Evolutionary conservation across 2,329 filamentous ascomycete species (phyloP), one percentile per base, ranked within the genome.

Genomic region (Lasiodiplodia sp.): DNA sequence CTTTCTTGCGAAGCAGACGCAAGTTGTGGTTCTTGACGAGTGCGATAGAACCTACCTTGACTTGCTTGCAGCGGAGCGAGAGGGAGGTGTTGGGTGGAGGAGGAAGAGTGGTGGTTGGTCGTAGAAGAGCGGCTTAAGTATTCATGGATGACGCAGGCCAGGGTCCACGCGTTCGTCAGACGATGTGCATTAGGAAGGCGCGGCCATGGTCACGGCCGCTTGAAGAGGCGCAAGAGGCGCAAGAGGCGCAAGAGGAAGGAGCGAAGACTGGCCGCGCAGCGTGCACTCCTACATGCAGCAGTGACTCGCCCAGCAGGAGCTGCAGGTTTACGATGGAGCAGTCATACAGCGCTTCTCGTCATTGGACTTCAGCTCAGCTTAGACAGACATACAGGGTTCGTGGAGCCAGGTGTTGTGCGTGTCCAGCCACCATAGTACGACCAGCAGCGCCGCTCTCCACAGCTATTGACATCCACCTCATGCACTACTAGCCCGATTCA

Each of bases 41-140:
- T 23, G 38, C 8, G 14, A 53, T 18, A 12, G 11, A 16, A 52
- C 47, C 16, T 52, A 64, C 60, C 60, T 64, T 28, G 28, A 34
- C 51, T 52, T 47, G 37, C 60, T 23, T 34, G 60, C 23, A n/a
- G 56, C n/a, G 21, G 23, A 1, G 56, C 14, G 40, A 23, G 40
- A 23, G 34, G 67, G 63, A 64, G 58, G 49, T 16, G 66, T 58
- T 47, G 49, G 56, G 52, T 64, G 55, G 40, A 70, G 47, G 60
- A 69, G 44, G 66, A 69, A 55, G 56, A 63, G 10, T 3, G 60
- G 58, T 64, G 64, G 62, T 40, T 57, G 38, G 58, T 68, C n/a
- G 47, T 28, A 51, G 37, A 37, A 28, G 47, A n/a, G 60, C 8
- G 14, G 58, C 10, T 66, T 67, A 60, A 23, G 53, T 52, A 67